A percentile compares a stretch with the other conserved stretches of the same genome.
Conservation (phyloP, 2,329 filamentous ascomycete genomes). For the Pyricularia sp. region DNA sequence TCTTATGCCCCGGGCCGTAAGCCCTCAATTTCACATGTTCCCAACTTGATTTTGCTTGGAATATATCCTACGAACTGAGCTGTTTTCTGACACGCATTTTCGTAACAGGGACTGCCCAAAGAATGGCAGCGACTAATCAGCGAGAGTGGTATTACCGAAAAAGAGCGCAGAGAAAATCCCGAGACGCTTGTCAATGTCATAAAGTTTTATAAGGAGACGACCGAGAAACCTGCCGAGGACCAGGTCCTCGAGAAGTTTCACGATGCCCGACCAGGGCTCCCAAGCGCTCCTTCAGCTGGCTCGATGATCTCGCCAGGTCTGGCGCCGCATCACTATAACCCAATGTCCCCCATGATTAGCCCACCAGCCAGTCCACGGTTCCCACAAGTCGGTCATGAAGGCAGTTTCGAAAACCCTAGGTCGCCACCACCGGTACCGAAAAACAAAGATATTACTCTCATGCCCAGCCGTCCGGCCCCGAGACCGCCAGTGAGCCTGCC, state of each 20-base stretch:
- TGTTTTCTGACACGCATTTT: slow-evolving; percentile 7
- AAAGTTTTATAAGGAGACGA: slow-evolving; percentile 92
- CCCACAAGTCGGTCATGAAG: slow-evolving; percentile 70
- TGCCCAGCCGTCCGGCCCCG: slow-evolving; percentile 76
- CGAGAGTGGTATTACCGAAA: slow-evolving; percentile 91
- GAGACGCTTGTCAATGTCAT: slow-evolving; percentile 94
- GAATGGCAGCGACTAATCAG: slow-evolving; percentile 96
- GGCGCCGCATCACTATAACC: slow-evolving; percentile 41
- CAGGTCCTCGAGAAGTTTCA: slow-evolving; percentile 94
- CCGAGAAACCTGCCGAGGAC: slow-evolving; percentile 66
- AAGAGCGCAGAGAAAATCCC: slow-evolving; percentile 89
- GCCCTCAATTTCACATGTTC: background rate
- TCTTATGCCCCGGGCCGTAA: slow-evolving; percentile 7
- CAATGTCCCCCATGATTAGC: slow-evolving; percentile 54
- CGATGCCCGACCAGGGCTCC: slow-evolving; percentile 52
- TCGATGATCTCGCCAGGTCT: slow-evolving; percentile 35
- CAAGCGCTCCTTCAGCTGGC: slow-evolving; percentile 27
- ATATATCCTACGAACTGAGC: background rate
- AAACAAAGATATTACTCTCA: slow-evolving; percentile 46
- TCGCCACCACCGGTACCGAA: slow-evolving; percentile 79
- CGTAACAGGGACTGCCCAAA: slow-evolving; percentile 68
- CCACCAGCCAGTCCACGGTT: slow-evolving; percentile 77
- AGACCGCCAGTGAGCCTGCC: slow-evolving; percentile 62
- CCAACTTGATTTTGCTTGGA: background rate
- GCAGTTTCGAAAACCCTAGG: slow-evolving; percentile 94